Conservation (phyloP, 2,329 filamentous ascomycete species). For the Sclerotinia subarctica region DNA sequence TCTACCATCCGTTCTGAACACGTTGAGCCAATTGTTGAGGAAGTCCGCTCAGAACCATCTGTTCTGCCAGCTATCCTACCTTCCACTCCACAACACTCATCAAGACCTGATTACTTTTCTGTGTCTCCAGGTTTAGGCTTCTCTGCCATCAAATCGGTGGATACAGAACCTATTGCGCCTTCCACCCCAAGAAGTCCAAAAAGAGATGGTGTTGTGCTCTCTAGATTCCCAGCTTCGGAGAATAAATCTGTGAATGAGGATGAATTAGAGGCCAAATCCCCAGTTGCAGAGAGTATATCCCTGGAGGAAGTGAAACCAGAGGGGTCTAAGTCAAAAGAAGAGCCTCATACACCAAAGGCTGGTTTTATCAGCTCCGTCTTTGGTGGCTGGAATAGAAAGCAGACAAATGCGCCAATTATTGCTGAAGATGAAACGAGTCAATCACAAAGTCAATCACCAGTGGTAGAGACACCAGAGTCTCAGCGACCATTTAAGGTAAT, state of each 20-base stretch:
- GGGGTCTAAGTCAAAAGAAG: conserved; percentile 3
- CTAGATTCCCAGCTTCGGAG: conserved; percentile 36
- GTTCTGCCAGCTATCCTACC: conserved; percentile 11
- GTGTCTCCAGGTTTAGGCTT: conserved; percentile 32
- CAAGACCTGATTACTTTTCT: conserved; percentile 31
- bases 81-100: conserved; percentile 2
- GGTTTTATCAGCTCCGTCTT: conserved; percentile 45
- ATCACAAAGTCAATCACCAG: conserved; percentile 50
- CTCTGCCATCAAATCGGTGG: conserved; percentile 35
- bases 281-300: not conserved
- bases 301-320: not conserved
- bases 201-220: conserved; percentile 56
- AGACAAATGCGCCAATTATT: conserved; percentile 47
- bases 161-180: conserved; percentile 36
- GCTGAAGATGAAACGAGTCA: conserved; percentile 64
- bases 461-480: conserved; percentile 51
- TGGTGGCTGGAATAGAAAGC: conserved; percentile 46
- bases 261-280: not conserved
- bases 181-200: conserved; percentile 49
- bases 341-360: conserved; percentile 44
- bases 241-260: conserved; percentile 1
- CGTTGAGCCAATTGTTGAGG: conserved; percentile 33
- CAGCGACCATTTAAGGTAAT: conserved; percentile 60
- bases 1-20: conserved; percentile 40
- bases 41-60: conserved; percentile 18